These are phyloP conservation scores for Rhizopus arrhizus DNA, from an alignment of 371 early-diverging fungal genomes.

Conservation along the genomic window DNA sequence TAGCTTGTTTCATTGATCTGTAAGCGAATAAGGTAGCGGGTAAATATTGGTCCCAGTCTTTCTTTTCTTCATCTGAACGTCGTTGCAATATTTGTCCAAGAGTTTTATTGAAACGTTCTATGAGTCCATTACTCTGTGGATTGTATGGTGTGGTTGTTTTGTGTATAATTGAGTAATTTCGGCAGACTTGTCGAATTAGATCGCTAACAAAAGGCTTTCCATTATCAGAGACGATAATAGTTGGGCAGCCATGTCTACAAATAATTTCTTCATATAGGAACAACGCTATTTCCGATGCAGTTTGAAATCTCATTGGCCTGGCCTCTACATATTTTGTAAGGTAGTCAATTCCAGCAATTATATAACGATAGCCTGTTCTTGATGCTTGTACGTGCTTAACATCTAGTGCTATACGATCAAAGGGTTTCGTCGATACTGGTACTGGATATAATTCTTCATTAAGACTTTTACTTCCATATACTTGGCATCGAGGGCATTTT, in stretches of 20 bases:
- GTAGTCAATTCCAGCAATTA: constrained; percentile 29
- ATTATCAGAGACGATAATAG: neutral
- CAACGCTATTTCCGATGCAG: neutral
- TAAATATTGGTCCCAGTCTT: constrained; percentile 3
- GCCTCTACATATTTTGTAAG: constrained; percentile 12
- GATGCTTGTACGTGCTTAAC: constrained; percentile 7
- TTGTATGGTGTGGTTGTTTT: neutral
- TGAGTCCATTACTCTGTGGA: neutral
- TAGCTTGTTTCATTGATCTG: constrained; percentile 2
- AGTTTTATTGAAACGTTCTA: neutral
- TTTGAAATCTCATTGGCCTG: neutral
- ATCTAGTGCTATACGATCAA: neutral
- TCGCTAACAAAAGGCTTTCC: neutral
- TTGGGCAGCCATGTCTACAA: neutral
- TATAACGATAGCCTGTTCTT: constrained; percentile 17
- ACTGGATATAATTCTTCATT: constrained; percentile 1
- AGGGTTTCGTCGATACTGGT: neutral
- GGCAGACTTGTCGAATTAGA: neutral
- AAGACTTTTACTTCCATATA: neutral
- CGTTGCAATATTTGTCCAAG: neutral
- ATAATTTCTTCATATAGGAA: constrained; percentile 5
- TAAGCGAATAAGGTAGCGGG: constrained; percentile 4
- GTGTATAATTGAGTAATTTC: constrained; percentile 1
- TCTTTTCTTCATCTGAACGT: neutral
- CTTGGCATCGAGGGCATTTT: constrained; percentile 7